Conservation (phyloP, 176 grass and related monocot species). For the Pontederia crassipes region DNA sequence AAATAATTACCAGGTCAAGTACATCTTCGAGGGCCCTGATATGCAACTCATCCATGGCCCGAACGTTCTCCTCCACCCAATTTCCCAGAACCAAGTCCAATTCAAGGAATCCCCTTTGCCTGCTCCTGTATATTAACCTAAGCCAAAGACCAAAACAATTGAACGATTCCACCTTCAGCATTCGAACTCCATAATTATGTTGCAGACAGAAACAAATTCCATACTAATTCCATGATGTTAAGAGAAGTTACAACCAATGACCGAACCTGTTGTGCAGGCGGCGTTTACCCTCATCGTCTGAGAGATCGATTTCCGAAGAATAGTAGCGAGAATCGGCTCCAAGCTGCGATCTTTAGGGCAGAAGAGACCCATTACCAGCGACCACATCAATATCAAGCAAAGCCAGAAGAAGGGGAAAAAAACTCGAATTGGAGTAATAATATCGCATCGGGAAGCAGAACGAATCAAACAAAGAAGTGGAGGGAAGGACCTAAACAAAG, state of each 20-base stretch:
- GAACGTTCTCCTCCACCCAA: slow-evolving; percentile 84
- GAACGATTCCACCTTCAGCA: neutral
- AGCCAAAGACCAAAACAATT: neutral
- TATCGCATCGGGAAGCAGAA: too few relatives aligned
- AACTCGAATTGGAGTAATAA: too few relatives aligned
- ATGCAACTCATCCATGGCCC: slow-evolving; percentile 55
- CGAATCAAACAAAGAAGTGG: too few relatives aligned
- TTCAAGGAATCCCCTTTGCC: slow-evolving; percentile 85
- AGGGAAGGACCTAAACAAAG: too few relatives aligned
- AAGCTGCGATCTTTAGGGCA: slow-evolving; percentile 8
- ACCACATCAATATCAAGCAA: neutral
- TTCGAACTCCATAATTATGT: neutral
- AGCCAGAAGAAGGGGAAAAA: too few relatives aligned
- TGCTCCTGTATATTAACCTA: slow-evolving; percentile 90
- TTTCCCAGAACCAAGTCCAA: slow-evolving; percentile 75
- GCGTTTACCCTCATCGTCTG: slow-evolving; percentile 67
- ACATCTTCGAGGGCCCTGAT: slow-evolving; percentile 68
- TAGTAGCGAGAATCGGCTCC: slow-evolving; percentile 24
- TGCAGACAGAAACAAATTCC: neutral
- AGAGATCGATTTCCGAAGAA: slow-evolving; percentile 41
- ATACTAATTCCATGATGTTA: neutral
- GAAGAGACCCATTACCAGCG: neutral
- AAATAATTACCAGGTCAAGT: slow-evolving; percentile 60
- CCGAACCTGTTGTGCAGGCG: slow-evolving; percentile 71
- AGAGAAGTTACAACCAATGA: neutral